Evolutionary conservation across 495 filamentous ascomycete species (phyloP).

Genomic region (Parathielavia appendiculata): DNA sequence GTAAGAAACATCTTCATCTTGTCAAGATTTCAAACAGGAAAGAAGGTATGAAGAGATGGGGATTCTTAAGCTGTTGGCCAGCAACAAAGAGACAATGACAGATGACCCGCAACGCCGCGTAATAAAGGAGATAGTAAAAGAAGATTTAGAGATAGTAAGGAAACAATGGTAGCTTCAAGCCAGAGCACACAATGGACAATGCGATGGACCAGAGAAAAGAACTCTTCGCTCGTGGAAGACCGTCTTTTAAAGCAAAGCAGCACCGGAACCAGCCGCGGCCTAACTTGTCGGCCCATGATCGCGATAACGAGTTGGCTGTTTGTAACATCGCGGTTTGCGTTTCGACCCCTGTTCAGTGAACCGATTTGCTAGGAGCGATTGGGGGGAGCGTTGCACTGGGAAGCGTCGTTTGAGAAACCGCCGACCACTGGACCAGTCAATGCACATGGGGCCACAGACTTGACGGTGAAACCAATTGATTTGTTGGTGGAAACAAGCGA

Average conservation of each 20-base stretch:
- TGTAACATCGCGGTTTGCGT: slow-evolving; percentile 5
- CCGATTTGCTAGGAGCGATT: slow-evolving; percentile 4
- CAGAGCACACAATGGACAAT: background rate
- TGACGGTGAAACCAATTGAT: background rate
- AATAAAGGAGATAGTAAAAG: background rate
- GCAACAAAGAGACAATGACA: slow-evolving; percentile 20
- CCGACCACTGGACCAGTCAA: slow-evolving; percentile 3
- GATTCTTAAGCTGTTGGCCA: slow-evolving; percentile 18
- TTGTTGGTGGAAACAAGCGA: slow-evolving; percentile 4
- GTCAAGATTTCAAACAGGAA: background rate
- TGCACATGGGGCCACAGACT: background rate
- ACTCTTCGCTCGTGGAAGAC: background rate
- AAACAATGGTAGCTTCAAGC: slow-evolving; percentile 6
- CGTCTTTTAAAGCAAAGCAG: background rate
- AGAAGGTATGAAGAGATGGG: background rate
- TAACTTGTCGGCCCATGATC: background rate
- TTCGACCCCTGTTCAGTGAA: background rate
- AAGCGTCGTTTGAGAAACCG: slow-evolving; percentile 8
- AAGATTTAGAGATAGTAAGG: background rate
- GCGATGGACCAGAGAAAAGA: background rate
- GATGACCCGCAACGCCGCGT: slow-evolving; percentile 3
- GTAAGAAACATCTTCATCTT: slow-evolving; percentile 14
- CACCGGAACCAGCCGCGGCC: background rate
- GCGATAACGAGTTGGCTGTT: background rate
- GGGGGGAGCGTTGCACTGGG: background rate